Percentiles rank a stretch among this genome's conserved stretches.
Evolutionary conservation across 441 rosid genomes (phyloP).

Genomic region (Populus tomentosa): DNA sequence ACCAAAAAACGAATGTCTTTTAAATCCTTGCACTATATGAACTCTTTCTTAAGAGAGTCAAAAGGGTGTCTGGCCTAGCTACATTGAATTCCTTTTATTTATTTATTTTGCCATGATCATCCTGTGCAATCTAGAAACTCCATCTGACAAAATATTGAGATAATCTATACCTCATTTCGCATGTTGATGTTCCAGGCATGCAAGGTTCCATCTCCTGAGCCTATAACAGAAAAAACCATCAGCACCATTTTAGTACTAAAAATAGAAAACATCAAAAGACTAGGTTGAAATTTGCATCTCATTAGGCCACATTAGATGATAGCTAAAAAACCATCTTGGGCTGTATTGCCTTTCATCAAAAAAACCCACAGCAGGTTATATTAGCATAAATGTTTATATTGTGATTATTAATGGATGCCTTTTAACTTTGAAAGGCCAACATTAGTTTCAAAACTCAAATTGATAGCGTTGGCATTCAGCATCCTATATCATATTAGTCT

Average conservation of each 20-base stretch:
- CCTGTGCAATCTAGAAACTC: not conserved
- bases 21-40: not conserved
- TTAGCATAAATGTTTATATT: no score
- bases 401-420: not conserved
- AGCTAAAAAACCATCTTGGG: not conserved
- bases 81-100: not conserved
- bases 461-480: not conserved
- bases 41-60: not conserved
- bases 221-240: constrained; percentile 26
- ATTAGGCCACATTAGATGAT: no score
- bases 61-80: no score
- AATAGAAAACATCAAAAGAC: not conserved
- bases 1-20: not conserved
- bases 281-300: not conserved
- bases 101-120: not conserved
- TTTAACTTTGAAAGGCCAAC: not conserved
- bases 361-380: not conserved
- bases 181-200: constrained; percentile 83
- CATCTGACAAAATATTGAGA: not conserved
- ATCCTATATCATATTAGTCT: not conserved
- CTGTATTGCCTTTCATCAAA: not conserved
- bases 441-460: not conserved
- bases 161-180: constrained; percentile 59
- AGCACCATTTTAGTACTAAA: not conserved
- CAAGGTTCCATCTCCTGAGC: constrained; percentile 89